Percentiles rank a stretch among this genome's conserved stretches.
Evolutionary conservation across 805 yeast genomes (phyloP).

Genomic region (Candida ortonii): DNA sequence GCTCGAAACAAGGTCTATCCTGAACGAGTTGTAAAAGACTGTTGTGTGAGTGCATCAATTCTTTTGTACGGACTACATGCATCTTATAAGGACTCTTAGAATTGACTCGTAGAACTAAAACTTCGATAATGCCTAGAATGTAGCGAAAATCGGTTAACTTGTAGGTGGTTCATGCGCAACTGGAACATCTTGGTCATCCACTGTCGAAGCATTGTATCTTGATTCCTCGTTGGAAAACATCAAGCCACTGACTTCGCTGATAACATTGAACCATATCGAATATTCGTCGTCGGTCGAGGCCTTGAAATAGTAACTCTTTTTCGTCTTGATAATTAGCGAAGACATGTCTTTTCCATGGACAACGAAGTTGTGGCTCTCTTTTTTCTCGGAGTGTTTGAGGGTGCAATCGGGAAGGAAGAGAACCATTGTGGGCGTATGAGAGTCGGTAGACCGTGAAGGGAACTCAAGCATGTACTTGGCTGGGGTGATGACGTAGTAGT

Average conservation of each 20-base stretch:
- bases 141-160: no score
- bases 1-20: no score
- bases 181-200: no score
- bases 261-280: slow-evolving; percentile 43
- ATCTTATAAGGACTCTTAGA: no score
- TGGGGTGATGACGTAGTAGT: slow-evolving; percentile 47
- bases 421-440: slow-evolving; percentile 42
- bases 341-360: slow-evolving; percentile 44
- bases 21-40: no score
- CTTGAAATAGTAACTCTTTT: slow-evolving; percentile 37
- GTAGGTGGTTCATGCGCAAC: no score
- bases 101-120: no score
- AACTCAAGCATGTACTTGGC: slow-evolving; percentile 45
- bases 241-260: slow-evolving; percentile 31
- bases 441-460: slow-evolving; percentile 42
- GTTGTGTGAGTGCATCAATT: slow-evolving; percentile 3
- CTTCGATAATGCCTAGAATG: no score
- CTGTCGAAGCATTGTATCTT: no score
- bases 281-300: slow-evolving; percentile 45
- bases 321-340: slow-evolving; percentile 24
- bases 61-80: no score
- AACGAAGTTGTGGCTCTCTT: slow-evolving; percentile 39
- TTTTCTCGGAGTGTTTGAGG: slow-evolving; percentile 30
- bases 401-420: slow-evolving; percentile 47
- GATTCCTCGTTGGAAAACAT: slow-evolving; percentile 13